These are phyloP conservation scores for Thamnidium elegans DNA, from an alignment of 192 early-diverging fungal genomes.

Conservation along the genomic window DNA sequence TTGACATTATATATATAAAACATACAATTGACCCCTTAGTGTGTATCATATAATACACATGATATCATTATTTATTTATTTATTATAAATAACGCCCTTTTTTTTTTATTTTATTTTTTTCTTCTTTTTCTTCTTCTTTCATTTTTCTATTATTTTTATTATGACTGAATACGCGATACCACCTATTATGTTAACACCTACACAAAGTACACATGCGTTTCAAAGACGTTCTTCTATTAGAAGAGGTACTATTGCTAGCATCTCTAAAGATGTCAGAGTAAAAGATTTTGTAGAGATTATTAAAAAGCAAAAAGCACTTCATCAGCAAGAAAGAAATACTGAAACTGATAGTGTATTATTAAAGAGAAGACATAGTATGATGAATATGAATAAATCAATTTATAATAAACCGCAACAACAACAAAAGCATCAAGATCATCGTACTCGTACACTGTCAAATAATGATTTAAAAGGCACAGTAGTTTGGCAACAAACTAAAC, in stretches of 20 bases:
- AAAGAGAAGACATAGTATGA: constrained; percentile 10
- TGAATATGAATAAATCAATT: constrained; percentile 1
- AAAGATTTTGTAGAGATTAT: background rate
- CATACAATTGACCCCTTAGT: background rate
- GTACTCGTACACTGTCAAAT: constrained; percentile 12
- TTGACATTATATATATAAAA: background rate
- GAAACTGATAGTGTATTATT: background rate
- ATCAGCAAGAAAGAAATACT: background rate
- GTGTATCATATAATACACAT: constrained; percentile 6
- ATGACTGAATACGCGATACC: constrained; percentile 5
- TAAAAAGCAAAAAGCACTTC: background rate
- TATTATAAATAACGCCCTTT: constrained; percentile 1
- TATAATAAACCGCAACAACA: background rate
- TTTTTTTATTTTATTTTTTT: background rate
- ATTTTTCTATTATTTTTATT: background rate
- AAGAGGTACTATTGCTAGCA: constrained; percentile 9
- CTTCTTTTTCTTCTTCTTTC: background rate
- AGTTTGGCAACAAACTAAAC: constrained; percentile 1
- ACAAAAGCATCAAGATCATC: background rate
- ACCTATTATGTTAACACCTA: background rate
- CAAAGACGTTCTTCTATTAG: background rate
- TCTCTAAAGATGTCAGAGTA: constrained; percentile 1
- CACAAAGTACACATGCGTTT: background rate
- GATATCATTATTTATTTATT: background rate
- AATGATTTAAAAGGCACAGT: background rate